Base-by-base conservation (phyloP, 441 rosid genomes). In the Omphalea diandra region DNA sequence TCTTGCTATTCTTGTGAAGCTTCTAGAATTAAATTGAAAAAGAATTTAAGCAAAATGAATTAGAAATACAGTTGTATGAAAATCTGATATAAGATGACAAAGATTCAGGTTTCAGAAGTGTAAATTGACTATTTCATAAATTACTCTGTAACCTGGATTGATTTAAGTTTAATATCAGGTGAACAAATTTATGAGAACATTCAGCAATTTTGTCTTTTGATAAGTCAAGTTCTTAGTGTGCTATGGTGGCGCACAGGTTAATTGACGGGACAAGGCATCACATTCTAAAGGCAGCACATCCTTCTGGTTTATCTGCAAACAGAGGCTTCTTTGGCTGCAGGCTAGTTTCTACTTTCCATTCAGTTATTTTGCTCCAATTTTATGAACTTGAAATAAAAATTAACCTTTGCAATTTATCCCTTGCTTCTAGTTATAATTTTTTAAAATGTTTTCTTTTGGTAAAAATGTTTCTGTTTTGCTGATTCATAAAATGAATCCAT, bases 271-370 rank as follows among this genome's bases (percentile, higher is more conserved):
- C 77, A 71, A 94, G 84, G 76, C 98, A 94, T 86, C 88, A 89
- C 75, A 84, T 92, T 70, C 93, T 92, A 77, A 90, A 89, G 82
- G 91, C 99, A 63, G 99, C 99, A 27, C 99, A 94, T 86, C 99
- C 99, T 47, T 94, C 99, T 76, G 99, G 99, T 75, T 87, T 94
- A 82, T 94, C 99, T 40, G 99, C 99, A 70, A 77, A 92, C 61
- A 83, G 86, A 80, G 99, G 99, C 78, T 94, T 90, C 86, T 94
- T 94, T 73, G 90, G 94, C 74, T 94, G 99, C 97, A 88, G 97
- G 98, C 92, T 73, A 75, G 83, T 73, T 76, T 70, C 14, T n/a
- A 2, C 36, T 65, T 65, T 10, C 1, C 18, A 7, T 27, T 3
- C 29, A 27, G 10, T 35, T 1, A n/a, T 50, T 46, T 11, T 36